These are phyloP conservation scores for Ceratocystis albifundus DNA, from an alignment of 2,329 filamentous ascomycete genomes.

Conservation along the genomic window DNA sequence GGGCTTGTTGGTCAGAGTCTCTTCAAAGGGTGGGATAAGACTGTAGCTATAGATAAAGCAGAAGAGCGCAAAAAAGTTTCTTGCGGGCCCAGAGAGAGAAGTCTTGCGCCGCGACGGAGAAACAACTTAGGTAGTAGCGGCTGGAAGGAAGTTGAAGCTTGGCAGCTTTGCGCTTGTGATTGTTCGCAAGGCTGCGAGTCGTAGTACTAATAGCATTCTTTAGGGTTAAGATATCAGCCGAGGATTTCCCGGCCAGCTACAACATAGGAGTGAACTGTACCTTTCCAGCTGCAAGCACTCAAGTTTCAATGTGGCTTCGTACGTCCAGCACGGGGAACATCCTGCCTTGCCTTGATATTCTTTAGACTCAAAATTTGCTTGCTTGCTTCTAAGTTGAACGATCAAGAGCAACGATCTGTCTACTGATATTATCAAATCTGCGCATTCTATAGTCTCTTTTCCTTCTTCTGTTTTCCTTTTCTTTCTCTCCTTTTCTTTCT, in stretches of 20 bases:
- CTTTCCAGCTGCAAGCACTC: neutral
- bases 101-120: neutral
- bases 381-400: neutral
- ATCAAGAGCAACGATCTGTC: neutral
- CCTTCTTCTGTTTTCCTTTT: too few species aligned
- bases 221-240: neutral
- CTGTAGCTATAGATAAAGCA: neutral
- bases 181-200: neutral
- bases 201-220: neutral
- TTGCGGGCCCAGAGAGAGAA: neutral
- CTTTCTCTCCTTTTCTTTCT: too few species aligned
- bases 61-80: neutral
- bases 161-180: neutral
- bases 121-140: neutral
- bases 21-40: neutral
- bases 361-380: constrained; percentile 5
- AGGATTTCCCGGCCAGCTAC: neutral
- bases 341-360: neutral
- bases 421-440: neutral
- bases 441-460: too few species aligned
- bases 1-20: neutral
- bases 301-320: neutral
- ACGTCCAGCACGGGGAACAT: neutral
- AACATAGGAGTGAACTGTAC: neutral
- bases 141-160: neutral